Conservation (phyloP, 805 yeast genomes). For the Maudiozyma barnettii region DNA sequence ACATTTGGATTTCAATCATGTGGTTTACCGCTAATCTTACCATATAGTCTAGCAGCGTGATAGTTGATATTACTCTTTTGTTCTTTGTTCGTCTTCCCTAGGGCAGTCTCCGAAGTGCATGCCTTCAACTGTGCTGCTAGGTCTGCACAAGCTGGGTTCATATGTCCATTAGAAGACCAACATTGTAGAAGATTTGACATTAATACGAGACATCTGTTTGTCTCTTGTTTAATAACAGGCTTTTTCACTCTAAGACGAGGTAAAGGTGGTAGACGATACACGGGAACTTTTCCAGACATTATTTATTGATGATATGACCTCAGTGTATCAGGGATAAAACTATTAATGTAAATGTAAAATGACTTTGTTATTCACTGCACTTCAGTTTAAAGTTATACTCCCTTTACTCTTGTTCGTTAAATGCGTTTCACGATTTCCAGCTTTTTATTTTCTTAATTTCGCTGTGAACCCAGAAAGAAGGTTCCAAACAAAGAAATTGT, state of each 20-base stretch:
- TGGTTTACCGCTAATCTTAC: conserved; percentile 42
- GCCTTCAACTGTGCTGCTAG: conserved; percentile 61
- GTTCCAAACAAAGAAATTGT: no score
- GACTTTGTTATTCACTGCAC: no score
- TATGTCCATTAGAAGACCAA: conserved; percentile 95
- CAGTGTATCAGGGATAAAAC: no score
- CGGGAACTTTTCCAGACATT: conserved; percentile 32
- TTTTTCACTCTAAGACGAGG: conserved; percentile 64
- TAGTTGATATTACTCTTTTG: conserved; percentile 40
- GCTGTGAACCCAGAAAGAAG: no score
- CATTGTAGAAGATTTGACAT: conserved; percentile 84
- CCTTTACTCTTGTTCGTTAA: no score
- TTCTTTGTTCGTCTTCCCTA: conserved; percentile 19
- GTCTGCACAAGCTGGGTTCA: conserved; percentile 52
- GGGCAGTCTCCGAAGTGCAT: conserved; percentile 47
- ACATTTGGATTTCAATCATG: conserved; percentile 15
- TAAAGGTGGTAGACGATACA: conserved; percentile 55
- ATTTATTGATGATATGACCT: no score
- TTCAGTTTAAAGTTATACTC: not conserved
- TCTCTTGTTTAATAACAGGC: conserved; percentile 45
- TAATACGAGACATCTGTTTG: conserved; percentile 66
- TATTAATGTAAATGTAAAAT: no score
- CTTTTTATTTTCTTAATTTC: no score
- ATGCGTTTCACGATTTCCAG: no score
- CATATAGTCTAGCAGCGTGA: conserved; percentile 43